Conservation (phyloP, 1,284 basidiomycete species). For the Ustilago cynodontis region DNA sequence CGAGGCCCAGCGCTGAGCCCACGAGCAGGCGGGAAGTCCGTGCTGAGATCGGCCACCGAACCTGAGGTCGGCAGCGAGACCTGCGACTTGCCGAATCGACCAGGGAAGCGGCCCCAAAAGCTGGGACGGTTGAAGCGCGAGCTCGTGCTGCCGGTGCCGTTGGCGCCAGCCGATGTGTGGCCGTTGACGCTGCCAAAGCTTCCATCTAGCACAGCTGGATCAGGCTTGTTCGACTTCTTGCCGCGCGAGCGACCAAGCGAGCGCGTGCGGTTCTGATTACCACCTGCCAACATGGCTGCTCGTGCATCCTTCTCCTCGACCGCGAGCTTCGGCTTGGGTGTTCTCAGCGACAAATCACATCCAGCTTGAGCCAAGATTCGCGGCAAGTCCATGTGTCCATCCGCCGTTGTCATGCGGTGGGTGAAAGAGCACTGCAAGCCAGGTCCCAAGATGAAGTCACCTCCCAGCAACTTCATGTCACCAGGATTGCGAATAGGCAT, state of each 20-base stretch:
- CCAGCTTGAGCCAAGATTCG: conserved; percentile 62
- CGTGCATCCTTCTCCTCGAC: conserved; percentile 41
- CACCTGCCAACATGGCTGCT: conserved; percentile 44
- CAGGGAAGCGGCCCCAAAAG: conserved; percentile 45
- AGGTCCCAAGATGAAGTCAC: conserved; percentile 87
- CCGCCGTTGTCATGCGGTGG: conserved; percentile 59
- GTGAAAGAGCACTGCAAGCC: conserved; percentile 65
- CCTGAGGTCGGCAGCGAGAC: conserved; percentile 32
- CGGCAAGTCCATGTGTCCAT: conserved; percentile 63
- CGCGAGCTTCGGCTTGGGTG: conserved; percentile 40
- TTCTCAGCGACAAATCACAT: conserved; percentile 58
- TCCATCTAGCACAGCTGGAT: conserved; percentile 15
- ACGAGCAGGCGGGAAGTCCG: conserved; percentile 24
- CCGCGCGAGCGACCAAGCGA: conserved; percentile 38
- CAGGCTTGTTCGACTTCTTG: conserved; percentile 25
- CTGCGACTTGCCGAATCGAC: conserved; percentile 46
- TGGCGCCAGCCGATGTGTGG: conserved; percentile 5
- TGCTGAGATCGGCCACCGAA: conserved; percentile 34
- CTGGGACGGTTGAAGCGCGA: conserved; percentile 28
- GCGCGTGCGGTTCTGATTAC: conserved; percentile 40
- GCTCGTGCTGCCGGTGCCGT: conserved; percentile 11
- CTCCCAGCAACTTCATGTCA: conserved; percentile 82
- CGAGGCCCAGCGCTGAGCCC: conserved; percentile 26
- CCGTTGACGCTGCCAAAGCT: conserved; percentile 27
- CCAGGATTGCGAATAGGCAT: conserved; percentile 85